Base-by-base conservation (phyloP, 2,329 filamentous ascomycete genomes). In the Penicillium sp. region DNA sequence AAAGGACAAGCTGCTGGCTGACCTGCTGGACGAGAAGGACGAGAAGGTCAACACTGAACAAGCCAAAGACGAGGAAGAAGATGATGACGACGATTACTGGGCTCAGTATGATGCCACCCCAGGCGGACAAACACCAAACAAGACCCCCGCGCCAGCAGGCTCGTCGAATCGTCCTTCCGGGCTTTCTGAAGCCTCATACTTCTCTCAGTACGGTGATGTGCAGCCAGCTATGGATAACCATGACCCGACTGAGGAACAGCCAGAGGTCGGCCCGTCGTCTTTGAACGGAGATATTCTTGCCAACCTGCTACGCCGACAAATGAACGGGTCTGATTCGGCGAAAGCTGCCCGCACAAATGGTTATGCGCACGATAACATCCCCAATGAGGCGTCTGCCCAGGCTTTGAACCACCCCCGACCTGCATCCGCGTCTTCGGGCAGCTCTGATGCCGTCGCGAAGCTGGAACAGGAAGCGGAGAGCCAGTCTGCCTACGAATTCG, bases 61-160 rank as follows among this genome's bases (percentile, higher is more conserved):
- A 15, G 34, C 36, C 15, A 40, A 41, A 13, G 24, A 44, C 10
- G 33, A 36, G n/a, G 43, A 74, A n/a, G 78, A 81, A 3, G 78
- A 80, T 1, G 80, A 82, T 17, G 82, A 85, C 49, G 84, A 83
- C 55, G 80, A 81, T 56, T 87, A 87, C 67, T 87, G 84, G 84
- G 83, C 81, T 3, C 79, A 80, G 59, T 86, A 87, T 61, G 83
- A 85, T 67, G 74, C 76, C 46, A 83, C 81, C 2, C 81, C 82
- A 1, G 75, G 74, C 26, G 21, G 34, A 23, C 66, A 74, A 42
- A 82, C 80, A 10, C 81, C 81, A 8, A 72, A 73, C 1, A 74
- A 75, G 46, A 67, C 61, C 49, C 70, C 71, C 30, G 71, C 63
- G 8, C 62, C 69, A 2, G 63, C 55, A 5, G 34, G 54, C 15